Percentiles rank a stretch among this genome's conserved stretches.
These are phyloP conservation scores for Henckelia pumila DNA, from an alignment of 257 asterid species.

Conservation along the genomic window DNA sequence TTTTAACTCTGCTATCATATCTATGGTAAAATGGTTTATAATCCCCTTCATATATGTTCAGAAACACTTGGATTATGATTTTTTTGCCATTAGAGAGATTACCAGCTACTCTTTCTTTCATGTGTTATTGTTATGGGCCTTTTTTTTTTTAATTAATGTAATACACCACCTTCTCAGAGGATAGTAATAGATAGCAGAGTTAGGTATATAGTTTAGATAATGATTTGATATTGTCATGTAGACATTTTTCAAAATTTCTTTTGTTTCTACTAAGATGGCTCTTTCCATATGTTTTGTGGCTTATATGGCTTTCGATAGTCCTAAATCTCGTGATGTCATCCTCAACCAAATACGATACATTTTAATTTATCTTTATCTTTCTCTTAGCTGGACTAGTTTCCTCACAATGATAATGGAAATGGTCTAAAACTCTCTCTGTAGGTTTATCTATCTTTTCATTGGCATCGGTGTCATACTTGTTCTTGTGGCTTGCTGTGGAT, in stretches of 20 bases:
- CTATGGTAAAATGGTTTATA: too few relatives aligned
- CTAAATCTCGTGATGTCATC: neutral
- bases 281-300: neutral
- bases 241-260: neutral
- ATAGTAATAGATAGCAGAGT: neutral
- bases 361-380: neutral
- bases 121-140: neutral
- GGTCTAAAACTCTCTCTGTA: slow-evolving; percentile 35
- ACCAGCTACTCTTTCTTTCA: neutral
- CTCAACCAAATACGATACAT: neutral
- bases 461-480: slow-evolving; percentile 73
- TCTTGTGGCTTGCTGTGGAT: slow-evolving; percentile 80
- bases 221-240: neutral
- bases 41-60: neutral
- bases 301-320: neutral
- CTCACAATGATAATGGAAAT: slow-evolving; percentile 15
- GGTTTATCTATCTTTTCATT: slow-evolving; percentile 89
- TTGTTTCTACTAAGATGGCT: neutral
- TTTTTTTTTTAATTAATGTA: too few relatives aligned
- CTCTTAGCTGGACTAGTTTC: slow-evolving; percentile 3
- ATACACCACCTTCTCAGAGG: neutral
- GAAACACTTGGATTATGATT: neutral
- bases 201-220: neutral
- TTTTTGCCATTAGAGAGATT: neutral
- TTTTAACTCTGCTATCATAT: neutral